Evolutionary conservation across 352 stramenopile species (phyloP), one percentile per base, ranked within the genome.

Genomic region (Achlya hypogyna): DNA sequence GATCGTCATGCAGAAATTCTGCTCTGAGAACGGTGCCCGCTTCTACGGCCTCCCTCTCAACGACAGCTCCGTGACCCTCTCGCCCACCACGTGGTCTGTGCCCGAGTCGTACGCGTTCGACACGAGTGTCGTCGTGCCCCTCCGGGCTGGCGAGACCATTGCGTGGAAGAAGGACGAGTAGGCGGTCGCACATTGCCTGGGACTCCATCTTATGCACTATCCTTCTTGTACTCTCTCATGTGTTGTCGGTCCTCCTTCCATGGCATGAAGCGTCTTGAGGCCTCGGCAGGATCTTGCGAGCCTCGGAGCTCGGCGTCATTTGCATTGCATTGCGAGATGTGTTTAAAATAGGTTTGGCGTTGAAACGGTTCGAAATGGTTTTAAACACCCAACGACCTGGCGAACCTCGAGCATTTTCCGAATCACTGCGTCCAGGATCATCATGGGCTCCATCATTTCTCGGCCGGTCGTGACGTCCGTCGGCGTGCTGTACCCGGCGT

Each of bases 41-140:
- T 98, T 99, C 75, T 99, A 99, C 84, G 94, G 93, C 5, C 73
- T 99, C 6, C 82, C 92, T 45, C 82, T 87, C 56, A 99, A 98
- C 71, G 77, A 76, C 0, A 78, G 78, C 52, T 89, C 83, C 27
- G 89, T 97, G 4, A 84, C 87, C 43, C 79, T 99, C 43, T 82
- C 87, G 64, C 93, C 90, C 51, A 81, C 94, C 69, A 65, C 76
- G 12, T 98, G 96, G 96, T 84, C 65, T 43, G 95, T 99, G 31
- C 95, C 95, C 0, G 80, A 74, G 23, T 91, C 71, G 45, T 98
- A 96, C 73, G 71, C 85, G 34, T 99, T 98, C 73, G 93, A 96
- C 43, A 72, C 82, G 42, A 76, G 74, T 22, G 72, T 77, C 12
- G 74, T 99, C 27, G 91, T 97, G 40, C 96, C 96, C 16, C 77